phyloP scores from a whole-genome alignment of 805 yeast genomes.

The Wickerhamiella kazuoi region DNA sequence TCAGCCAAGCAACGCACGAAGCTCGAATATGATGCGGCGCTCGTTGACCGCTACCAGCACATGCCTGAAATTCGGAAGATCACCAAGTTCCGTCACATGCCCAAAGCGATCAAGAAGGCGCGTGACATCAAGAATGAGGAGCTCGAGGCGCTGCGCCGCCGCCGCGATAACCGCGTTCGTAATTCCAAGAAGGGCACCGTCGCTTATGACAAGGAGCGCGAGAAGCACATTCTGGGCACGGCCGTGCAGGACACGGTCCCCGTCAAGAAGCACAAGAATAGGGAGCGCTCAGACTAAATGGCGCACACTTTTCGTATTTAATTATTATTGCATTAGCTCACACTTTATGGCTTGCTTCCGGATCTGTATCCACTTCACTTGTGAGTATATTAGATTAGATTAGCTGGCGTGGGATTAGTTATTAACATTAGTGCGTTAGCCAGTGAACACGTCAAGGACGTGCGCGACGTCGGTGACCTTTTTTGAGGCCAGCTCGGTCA shows the following conservation, averaged over 20 bases:
- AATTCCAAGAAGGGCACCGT: conserved; percentile 39
- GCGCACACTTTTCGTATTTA: neutral
- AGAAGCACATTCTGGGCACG: conserved; percentile 71
- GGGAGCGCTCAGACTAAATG: conserved; percentile 1
- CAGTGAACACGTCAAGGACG: conserved; percentile 51
- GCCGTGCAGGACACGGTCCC: conserved; percentile 26
- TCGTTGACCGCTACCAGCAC: conserved; percentile 79
- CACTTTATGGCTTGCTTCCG: neutral
- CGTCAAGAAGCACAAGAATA: neutral
- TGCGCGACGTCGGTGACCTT: conserved; percentile 70
- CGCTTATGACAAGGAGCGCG: conserved; percentile 44
- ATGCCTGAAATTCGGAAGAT: conserved; percentile 95
- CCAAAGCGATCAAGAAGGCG: conserved; percentile 74
- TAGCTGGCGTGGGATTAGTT: too few relatives aligned
- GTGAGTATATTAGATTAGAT: neutral
- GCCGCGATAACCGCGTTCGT: conserved; percentile 68
- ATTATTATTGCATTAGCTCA: neutral
- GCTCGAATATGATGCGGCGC: conserved; percentile 76
- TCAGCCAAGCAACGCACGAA: conserved; percentile 64
- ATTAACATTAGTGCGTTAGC: neutral
- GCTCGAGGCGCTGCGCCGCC: conserved; percentile 50
- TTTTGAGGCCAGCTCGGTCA: conserved; percentile 60
- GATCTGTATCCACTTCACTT: too few relatives aligned
- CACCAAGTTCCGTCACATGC: conserved; percentile 81
- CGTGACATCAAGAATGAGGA: conserved; percentile 69